A percentile compares a stretch with the other conserved stretches of the same genome.
Evolutionary conservation across 108 stramenopile species (phyloP).

Genomic region (Cylindrotheca closterium): DNA sequence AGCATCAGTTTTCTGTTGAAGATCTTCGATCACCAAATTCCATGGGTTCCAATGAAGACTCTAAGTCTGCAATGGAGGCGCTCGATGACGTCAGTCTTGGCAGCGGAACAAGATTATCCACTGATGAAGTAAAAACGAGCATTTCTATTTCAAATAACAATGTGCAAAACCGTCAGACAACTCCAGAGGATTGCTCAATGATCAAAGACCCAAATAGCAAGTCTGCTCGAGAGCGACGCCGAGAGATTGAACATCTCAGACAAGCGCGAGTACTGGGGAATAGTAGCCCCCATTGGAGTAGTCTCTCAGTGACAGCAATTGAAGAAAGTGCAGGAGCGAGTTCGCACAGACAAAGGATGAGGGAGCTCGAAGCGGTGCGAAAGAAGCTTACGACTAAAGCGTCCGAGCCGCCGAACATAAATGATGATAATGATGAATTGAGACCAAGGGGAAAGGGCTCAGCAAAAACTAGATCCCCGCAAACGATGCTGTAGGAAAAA

Average conservation of each 20-base stretch:
- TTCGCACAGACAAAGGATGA: constrained; percentile 10
- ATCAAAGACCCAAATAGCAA: background rate
- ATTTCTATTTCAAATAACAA: background rate
- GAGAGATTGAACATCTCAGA: constrained; percentile 22
- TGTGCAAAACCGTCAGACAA: background rate
- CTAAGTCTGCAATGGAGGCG: constrained; percentile 5
- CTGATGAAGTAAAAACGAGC: background rate
- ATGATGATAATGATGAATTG: background rate
- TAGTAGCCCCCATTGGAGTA: background rate
- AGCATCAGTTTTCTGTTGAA: constrained; percentile 3
- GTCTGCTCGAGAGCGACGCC: constrained; percentile 18
- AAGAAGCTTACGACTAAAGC: background rate
- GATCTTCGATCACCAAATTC: background rate
- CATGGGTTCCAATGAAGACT: constrained; percentile 2
- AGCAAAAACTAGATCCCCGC: background rate
- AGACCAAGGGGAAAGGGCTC: background rate
- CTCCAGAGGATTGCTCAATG: background rate
- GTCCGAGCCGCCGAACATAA: background rate
- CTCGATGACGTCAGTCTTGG: background rate
- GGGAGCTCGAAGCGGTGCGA: constrained; percentile 13
- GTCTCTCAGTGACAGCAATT: background rate
- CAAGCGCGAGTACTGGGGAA: background rate
- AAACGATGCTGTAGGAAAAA: too few relatives aligned
- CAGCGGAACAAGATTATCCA: background rate
- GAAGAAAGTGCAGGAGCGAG: background rate